Evolutionary conservation across 305 asterid genomes (phyloP), one percentile per base, ranked within the genome.

Genomic region (Solanum hybrid): DNA sequence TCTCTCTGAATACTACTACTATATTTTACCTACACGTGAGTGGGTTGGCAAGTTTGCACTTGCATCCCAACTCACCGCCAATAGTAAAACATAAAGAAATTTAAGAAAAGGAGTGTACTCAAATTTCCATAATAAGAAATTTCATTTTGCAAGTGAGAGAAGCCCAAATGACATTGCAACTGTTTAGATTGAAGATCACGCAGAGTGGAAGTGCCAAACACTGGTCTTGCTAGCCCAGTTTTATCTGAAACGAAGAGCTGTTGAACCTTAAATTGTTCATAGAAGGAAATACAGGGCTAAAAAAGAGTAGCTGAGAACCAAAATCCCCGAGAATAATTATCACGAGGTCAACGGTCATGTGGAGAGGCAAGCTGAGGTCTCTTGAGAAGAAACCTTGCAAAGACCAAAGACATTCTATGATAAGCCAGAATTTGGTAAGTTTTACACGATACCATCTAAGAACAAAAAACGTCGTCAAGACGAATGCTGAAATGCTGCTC

Each of bases 321-420:
- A 86, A 86, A 86, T 33, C 13, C 33, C 57, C 41, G 4, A 33
- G 13, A 86, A 12, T 34, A 32, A 85, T 57, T 12, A 86, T 12
- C 89, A 33, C 26, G 89, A 86, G 22, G 32, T 86, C 32, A 22
- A 22, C 32, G 13, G 9, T 61, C 78, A 51, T 22, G 39, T 31
- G 17, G 76, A 83, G 88, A 84, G 88, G 78, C 88, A 86, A 86
- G 17, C 89, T 86, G 78, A 86, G 78, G 32, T 57, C 77, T 57
- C 88, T 22, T 13, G 45, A 11, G 27, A 85, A 85, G 45, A 85
- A 85, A 61, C 78, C 77, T 57, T 85, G 7, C 77, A 85, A 57
- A 57, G 32, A 22, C 45, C 78, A 31, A 57, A 51, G 39, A 84
- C 12, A 85, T 61, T 57, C 77, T 22, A 31, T 26, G 88, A 22